Conservation (phyloP, 1,139 yeast genomes). For the Nadsonia commutata region DNA sequence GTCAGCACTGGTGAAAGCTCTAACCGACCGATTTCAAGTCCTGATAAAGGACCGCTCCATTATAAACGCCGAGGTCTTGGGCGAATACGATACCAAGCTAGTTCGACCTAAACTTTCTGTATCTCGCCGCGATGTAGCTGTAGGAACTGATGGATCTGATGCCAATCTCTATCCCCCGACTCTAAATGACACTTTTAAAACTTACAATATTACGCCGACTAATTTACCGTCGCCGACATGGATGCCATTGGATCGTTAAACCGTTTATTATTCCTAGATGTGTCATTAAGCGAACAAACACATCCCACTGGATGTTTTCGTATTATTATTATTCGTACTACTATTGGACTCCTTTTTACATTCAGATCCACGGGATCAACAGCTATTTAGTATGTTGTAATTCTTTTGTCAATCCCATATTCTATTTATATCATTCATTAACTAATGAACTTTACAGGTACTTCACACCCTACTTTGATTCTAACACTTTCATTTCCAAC, state of each 20-base stretch:
- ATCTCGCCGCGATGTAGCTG: not conserved
- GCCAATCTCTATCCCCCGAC: not conserved
- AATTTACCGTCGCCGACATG: not conserved
- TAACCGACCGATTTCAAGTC: not conserved
- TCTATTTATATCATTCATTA: too few relatives aligned
- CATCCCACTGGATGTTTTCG: too few relatives aligned
- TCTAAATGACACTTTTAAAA: not conserved
- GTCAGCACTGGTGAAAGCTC: not conserved
- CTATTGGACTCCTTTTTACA: too few relatives aligned
- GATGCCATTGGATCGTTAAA: not conserved
- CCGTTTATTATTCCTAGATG: too few relatives aligned
- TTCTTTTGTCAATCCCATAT: too few relatives aligned
- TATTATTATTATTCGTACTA: too few relatives aligned
- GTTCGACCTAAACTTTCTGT: not conserved
- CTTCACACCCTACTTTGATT: not conserved
- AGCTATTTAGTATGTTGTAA: too few relatives aligned
- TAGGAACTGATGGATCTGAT: not conserved
- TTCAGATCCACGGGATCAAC: too few relatives aligned
- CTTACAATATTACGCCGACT: not conserved
- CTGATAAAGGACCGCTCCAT: not conserved
- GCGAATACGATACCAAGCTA: not conserved
- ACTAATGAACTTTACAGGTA: not conserved
- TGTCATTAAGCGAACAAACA: too few relatives aligned
- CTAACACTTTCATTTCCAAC: not conserved
- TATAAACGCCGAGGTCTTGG: not conserved